These are phyloP conservation scores for Oidiodendron maius DNA, from an alignment of 495 filamentous ascomycete species.

Conservation along the genomic window DNA sequence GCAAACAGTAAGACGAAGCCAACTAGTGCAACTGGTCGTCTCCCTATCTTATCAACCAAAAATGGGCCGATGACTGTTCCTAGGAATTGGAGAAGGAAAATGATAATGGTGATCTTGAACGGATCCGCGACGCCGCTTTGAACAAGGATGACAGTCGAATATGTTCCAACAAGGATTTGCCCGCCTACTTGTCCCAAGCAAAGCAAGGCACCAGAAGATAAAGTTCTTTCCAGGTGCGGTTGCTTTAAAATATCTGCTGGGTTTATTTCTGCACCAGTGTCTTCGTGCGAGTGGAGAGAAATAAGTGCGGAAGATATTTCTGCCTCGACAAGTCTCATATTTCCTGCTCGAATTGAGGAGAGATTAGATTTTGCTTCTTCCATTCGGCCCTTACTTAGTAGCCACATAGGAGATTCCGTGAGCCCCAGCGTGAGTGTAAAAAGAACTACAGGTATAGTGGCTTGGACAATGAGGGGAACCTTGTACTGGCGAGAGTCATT, in stretches of 20 bases:
- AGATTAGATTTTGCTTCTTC: constrained; percentile 31
- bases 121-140: not conserved
- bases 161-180: not conserved
- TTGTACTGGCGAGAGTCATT: constrained; percentile 17
- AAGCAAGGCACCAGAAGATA: not conserved
- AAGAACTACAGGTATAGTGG: constrained; percentile 38
- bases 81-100: not conserved
- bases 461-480: constrained; percentile 40
- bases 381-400: constrained; percentile 39
- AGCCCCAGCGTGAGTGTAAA: constrained; percentile 33
- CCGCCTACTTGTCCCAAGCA: not conserved
- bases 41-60: not conserved
- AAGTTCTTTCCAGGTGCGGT: not conserved
- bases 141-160: not conserved
- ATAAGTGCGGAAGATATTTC: not conserved
- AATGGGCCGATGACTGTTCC: not conserved
- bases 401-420: constrained; percentile 47
- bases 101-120: constrained; percentile 1
- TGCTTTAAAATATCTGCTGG: not conserved
- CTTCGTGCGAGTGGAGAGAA: not conserved
- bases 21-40: not conserved
- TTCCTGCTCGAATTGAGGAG: not conserved
- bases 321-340: not conserved
- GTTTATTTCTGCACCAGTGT: not conserved
- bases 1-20: not conserved